Base-by-base conservation (phyloP, 768 basidiomycete genomes). In the Tulasnella sp. region DNA sequence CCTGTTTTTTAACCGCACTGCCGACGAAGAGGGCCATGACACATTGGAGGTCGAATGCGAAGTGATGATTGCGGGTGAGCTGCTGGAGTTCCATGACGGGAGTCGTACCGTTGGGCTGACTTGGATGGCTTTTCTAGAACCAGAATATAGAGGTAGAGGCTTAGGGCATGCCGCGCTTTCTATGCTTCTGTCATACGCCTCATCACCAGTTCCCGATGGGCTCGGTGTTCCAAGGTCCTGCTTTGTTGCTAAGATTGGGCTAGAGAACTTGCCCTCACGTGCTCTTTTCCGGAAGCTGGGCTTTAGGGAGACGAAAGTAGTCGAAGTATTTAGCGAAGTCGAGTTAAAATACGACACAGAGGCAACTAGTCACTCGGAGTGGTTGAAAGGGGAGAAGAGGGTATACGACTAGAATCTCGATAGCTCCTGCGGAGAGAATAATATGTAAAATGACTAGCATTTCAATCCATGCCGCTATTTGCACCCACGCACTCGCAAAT, bases 11-110 rank as follows among this genome's bases (percentile, higher is more conserved):
- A 92, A 92, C 71, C 91, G 91, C 71, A 81, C 84, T 24, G 84
- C 81, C 42, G 81, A 81, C 14, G 85, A 85, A 38, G 85, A 82
- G 1, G 83, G 83, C 0, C 85, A 86, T 3, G 83, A 84, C 0
- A 85, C 86, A n/a, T 89, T 90, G 78, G 92, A 95, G 81, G 94
- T 90, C 2, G 97, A 98, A 83, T 89, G 91, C 38, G 95, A 97
- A 84, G 76, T 81, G 31, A 78, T 80, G 80, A 81, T 81, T 48
- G 80, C 80, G 39, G 80, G 80, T 42, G 68, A 56, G 79, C 62
- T 34, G 27, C 39, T 34, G 62, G 4, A 77, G 46, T 16, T 24
- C 72, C 27, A n/a, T 34, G 44, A 39, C 10, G 3, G 31, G 34
- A 48, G 12, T 27, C 7, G 4, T 74, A n/a, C 36, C 34, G 24